phyloP scores from a whole-genome alignment of 1,284 basidiomycete species.

The Thelephora terrestris region DNA sequence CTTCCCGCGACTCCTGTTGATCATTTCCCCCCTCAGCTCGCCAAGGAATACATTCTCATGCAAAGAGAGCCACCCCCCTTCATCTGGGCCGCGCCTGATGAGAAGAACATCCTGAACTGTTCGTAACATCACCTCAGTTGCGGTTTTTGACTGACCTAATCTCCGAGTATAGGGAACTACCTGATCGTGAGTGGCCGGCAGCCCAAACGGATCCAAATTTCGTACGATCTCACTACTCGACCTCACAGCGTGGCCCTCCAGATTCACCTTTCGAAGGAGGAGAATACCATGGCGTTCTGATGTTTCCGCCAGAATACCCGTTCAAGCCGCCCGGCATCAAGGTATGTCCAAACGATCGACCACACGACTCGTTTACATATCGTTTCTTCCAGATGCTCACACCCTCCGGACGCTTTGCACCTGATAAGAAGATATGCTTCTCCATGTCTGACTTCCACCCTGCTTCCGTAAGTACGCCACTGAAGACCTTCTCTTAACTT shows the following conservation, averaged over 20 bases:
- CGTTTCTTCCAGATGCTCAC: conserved; percentile 66
- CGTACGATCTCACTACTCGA: conserved; percentile 9
- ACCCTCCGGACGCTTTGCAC: conserved; percentile 87
- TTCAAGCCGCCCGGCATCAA: conserved; percentile 97
- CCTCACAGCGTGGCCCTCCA: conserved; percentile 74
- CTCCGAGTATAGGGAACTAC: conserved; percentile 64
- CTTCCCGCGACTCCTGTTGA: conserved; percentile 5
- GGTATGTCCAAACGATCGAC: conserved; percentile 31
- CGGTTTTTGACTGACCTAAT: conserved; percentile 4
- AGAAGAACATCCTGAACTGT: conserved; percentile 92
- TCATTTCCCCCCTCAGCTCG: conserved; percentile 39
- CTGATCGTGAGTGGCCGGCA: conserved; percentile 55
- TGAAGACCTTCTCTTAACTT: not conserved
- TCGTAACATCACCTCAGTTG: conserved; percentile 22
- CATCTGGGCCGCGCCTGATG: conserved; percentile 88
- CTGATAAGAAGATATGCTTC: conserved; percentile 92
- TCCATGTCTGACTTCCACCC: conserved; percentile 95
- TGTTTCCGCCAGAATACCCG: conserved; percentile 89
- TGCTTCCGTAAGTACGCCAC: conserved; percentile 55
- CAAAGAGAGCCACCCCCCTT: conserved; percentile 90
- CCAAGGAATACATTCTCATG: conserved; percentile 89
- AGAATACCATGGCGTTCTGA: conserved; percentile 84
- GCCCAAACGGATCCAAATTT: conserved; percentile 3
- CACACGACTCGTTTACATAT: not conserved
- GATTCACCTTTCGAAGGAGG: conserved; percentile 90